Evolutionary conservation across 2,329 filamentous ascomycete species (phyloP).

Genomic region (Herpomyces periplanetae): DNA sequence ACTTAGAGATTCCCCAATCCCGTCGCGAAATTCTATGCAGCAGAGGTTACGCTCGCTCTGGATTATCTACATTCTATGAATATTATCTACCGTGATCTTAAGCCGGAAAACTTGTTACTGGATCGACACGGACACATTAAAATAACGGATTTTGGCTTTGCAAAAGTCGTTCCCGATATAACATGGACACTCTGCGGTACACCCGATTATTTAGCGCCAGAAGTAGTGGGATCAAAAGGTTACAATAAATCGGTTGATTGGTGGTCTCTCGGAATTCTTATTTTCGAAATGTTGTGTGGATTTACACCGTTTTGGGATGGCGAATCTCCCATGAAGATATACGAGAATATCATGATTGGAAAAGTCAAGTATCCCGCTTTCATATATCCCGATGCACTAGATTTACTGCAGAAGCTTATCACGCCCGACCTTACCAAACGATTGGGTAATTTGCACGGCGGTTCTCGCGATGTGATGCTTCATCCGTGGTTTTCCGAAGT

Average conservation of each 20-base stretch:
- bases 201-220: constrained; percentile 79
- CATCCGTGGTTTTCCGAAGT: constrained; percentile 92
- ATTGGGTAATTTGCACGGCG: constrained; percentile 65
- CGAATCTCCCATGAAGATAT: constrained; percentile 92
- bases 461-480: constrained; percentile 63
- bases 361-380: constrained; percentile 89
- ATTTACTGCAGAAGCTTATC: constrained; percentile 65
- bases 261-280: constrained; percentile 94
- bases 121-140: constrained; percentile 80
- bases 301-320: constrained; percentile 98
- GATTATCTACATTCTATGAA: constrained; percentile 81
- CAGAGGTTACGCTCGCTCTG: constrained; percentile 71
- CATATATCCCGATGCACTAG: constrained; percentile 69
- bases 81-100: constrained; percentile 90
- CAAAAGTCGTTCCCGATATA: constrained; percentile 89
- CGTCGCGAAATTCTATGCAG: constrained; percentile 94
- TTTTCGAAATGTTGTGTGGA: constrained; percentile 96
- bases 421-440: constrained; percentile 80
- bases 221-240: constrained; percentile 93
- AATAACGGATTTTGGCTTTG: constrained; percentile 94
- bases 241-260: constrained; percentile 99
- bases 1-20: constrained; percentile 83
- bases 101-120: constrained; percentile 66
- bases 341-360: constrained; percentile 90
- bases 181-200: constrained; percentile 96